Evolutionary conservation across 768 basidiomycete genomes (phyloP).

Genomic region (Tulasnella sp.): DNA sequence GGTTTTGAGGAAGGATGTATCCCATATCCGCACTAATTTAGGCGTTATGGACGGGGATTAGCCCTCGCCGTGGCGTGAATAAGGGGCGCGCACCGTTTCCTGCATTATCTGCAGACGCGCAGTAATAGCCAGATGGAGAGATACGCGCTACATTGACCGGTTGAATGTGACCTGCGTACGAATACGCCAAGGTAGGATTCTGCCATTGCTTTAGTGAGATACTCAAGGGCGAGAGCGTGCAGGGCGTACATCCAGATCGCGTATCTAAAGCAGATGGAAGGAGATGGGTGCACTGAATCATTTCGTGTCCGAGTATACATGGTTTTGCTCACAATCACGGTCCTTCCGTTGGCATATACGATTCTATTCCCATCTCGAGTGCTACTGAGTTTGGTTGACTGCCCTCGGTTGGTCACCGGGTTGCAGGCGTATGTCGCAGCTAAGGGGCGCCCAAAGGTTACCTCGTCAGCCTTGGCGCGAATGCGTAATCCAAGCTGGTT

Average conservation of each 20-base stretch:
- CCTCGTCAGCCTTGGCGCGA: background rate
- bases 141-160: constrained; percentile 85
- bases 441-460: background rate
- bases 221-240: constrained; percentile 17
- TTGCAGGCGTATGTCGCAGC: constrained; percentile 54
- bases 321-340: constrained; percentile 65
- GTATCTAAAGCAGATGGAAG: constrained; percentile 50
- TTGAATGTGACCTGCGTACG: constrained; percentile 78
- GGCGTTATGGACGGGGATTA: background rate
- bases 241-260: constrained; percentile 65
- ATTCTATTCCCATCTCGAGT: constrained; percentile 65
- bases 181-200: constrained; percentile 61
- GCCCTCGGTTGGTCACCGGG: constrained; percentile 63
- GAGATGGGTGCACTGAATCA: constrained; percentile 23
- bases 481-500: background rate
- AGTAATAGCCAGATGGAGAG: constrained; percentile 92
- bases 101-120: constrained; percentile 79
- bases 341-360: constrained; percentile 79
- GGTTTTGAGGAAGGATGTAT: constrained; percentile 44
- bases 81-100: constrained; percentile 62
- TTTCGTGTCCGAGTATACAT: background rate
- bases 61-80: constrained; percentile 42
- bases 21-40: constrained; percentile 86
- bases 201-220: constrained; percentile 37
- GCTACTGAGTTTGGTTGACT: constrained; percentile 66